Evolutionary conservation across 192 early-diverging fungal genomes (phyloP).

Genomic region (Gryganskiella cystojenkinii): DNA sequence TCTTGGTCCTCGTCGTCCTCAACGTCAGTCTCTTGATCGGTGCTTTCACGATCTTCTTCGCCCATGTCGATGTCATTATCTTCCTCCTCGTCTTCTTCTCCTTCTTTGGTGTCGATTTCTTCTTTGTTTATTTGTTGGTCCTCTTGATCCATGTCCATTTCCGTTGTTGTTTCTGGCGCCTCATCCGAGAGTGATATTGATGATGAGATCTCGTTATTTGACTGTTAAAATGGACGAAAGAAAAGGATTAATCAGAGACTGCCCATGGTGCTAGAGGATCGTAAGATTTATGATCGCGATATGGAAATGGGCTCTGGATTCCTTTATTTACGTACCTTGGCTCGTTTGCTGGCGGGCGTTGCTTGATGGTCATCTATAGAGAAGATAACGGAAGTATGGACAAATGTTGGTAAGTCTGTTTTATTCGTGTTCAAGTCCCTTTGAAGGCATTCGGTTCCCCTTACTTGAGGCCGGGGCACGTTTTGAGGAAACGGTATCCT

Average conservation of each 20-base stretch:
- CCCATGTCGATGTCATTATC: slow-evolving; percentile 22
- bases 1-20: slow-evolving; percentile 50
- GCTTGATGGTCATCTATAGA: slow-evolving; percentile 36
- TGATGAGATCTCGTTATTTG: slow-evolving; percentile 12
- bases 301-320: too few relatives aligned
- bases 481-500: slow-evolving; percentile 15
- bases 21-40: slow-evolving; percentile 27
- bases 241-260: too few relatives aligned
- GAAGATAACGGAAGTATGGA: neutral
- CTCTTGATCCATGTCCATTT: slow-evolving; percentile 1
- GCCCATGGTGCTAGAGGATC: too few relatives aligned
- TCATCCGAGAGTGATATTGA: slow-evolving; percentile 28
- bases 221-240: slow-evolving; percentile 6
- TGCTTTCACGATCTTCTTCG: slow-evolving; percentile 34
- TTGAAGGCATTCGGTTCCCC: neutral
- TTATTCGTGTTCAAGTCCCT: neutral
- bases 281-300: too few relatives aligned
- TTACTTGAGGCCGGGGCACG: slow-evolving; percentile 28
- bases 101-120: neutral
- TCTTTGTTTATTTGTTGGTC: too few relatives aligned
- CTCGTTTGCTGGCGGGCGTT: slow-evolving; percentile 23
- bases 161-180: slow-evolving; percentile 4
- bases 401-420: too few relatives aligned
- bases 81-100: neutral
- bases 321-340: slow-evolving; percentile 48